Base-by-base conservation (phyloP, 1,284 basidiomycete genomes). In the Pascua guehoae region DNA sequence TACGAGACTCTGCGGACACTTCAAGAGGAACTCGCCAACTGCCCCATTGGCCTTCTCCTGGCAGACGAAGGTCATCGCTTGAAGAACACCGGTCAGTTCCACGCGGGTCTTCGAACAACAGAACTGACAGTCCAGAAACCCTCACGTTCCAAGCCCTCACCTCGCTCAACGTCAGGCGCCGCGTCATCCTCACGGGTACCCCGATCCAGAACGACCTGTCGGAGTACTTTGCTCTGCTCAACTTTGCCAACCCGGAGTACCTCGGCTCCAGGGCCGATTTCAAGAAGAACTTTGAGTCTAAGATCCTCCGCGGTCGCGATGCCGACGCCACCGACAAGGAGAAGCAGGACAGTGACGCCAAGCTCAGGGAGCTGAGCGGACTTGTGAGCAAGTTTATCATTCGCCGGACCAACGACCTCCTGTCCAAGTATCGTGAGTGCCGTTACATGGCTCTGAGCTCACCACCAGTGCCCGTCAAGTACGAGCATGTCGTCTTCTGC, bases 401-500 rank as follows among this genome's bases (percentile, higher is more conserved):
- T 60, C 85, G 96, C 37, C 82, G 95, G 49, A 98, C 96, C 15
- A 99, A 99, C 71, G 96, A 98, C 71, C 79, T 99, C 17, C 82
- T 98, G 18, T 96, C 93, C 39, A 99, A 99, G 79, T 99, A 98
- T 71, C 76, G 93, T 94, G 61, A 64, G 91, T 85, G 7, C 24
- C 15, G 24, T 1, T 12, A 8, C 8, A 16, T 12, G 12, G 24
- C 32, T 15, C 12, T n/a, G n/a, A 17, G 36, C 47, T 49, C 41
- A 53, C 45, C 15, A 16, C 9, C 65, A 96, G 93, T 99, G 45
- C 95, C 95, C 4, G 91, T 98, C 79, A 99, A 99, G 75, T 97
- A 98, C 79, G 95, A 98, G 77, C 93, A 98, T 62, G 96, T 98
- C 64, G 96, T 99, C 1, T 99, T 98, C 78, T 98, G 95, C 76